Evolutionary conservation across 1,139 yeast genomes (phyloP), one percentile per base, ranked within the genome.

Genomic region (Schizosaccharomyces versatilis): DNA sequence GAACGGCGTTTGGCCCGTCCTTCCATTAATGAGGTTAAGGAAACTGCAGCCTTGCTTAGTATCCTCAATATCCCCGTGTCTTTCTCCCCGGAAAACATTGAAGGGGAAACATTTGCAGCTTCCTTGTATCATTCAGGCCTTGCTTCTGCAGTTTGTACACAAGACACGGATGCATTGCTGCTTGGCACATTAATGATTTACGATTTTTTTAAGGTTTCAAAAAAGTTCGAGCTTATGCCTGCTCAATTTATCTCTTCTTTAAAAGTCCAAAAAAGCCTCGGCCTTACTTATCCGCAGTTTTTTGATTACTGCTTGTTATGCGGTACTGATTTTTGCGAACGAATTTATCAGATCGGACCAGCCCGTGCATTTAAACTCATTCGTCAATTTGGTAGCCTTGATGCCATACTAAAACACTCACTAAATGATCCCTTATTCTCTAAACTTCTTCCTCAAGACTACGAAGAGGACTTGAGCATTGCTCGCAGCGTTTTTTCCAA

Each of bases 271-370:
- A 9, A 44, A 17, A 32, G 2, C 1, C 38, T 44, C 8, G 32
- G 12, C 10, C n/a, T 44, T 24, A 8, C 49, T 3, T 12, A 24
- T 44, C 14, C 15, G 10, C 38, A 41, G 7, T 53, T 55, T 19
- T 10, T 44, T 15, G 53, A 51, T 8, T 54, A 54, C 47, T 54
- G 55, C 1, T 44, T 55, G 6, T 53, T 55, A 9, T 54, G 54
- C 17, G 47, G 54, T n/a, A 52, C 38, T 9, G 54, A 52, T 49
- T 49, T 49, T n/a, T 36, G 40, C 15, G n/a, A 36, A 17, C 41
- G 42, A 49, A 49, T 49, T 12, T 15, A 36, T 9, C 12, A 39
- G 17, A 36, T 49, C 7, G 52, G 52, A 1, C 41, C 42, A 8
- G 52, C 36, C 19, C 19, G 52, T 15, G 52, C 52, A n/a, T 7